Conservation (phyloP, 192 early-diverging fungal species). For the Paraglomus brasilianum region DNA sequence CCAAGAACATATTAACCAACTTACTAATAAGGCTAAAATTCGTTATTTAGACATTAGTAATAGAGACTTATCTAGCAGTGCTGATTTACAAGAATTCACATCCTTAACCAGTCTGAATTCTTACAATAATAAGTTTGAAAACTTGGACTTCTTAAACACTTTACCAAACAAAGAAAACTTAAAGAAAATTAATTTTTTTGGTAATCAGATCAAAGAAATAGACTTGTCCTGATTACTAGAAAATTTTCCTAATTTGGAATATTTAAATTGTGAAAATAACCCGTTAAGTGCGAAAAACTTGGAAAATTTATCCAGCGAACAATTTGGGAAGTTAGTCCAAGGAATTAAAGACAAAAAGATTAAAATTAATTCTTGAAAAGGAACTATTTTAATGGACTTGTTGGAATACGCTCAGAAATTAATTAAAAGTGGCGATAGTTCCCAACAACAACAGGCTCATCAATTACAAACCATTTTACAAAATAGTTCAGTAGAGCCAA, state of each 20-base stretch:
- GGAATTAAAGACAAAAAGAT: slow-evolving; percentile 11
- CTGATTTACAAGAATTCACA: neutral
- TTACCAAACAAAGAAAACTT: slow-evolving; percentile 4
- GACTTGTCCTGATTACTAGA: neutral
- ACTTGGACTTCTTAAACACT: neutral
- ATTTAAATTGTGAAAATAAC: slow-evolving; percentile 4
- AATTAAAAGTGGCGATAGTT: neutral
- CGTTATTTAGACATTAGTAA: neutral
- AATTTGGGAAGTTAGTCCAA: slow-evolving; percentile 1
- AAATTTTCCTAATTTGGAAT: neutral
- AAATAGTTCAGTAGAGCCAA: too few relatives aligned
- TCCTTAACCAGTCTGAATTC: neutral
- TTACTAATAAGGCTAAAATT: slow-evolving; percentile 10
- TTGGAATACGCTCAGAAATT: slow-evolving; percentile 12
- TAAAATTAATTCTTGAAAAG: neutral
- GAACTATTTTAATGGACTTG: slow-evolving; percentile 17
- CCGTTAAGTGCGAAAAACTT: neutral
- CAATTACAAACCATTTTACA: slow-evolving; percentile 3
- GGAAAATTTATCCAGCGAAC: slow-evolving; percentile 5
- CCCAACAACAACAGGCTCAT: neutral
- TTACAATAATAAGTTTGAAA: neutral
- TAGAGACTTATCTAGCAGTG: neutral
- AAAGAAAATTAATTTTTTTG: neutral
- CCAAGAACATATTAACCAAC: slow-evolving; percentile 2
- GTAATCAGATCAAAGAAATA: neutral